Conservation (phyloP, 371 early-diverging fungal species). For the Polyrhizophydium stewartii region DNA sequence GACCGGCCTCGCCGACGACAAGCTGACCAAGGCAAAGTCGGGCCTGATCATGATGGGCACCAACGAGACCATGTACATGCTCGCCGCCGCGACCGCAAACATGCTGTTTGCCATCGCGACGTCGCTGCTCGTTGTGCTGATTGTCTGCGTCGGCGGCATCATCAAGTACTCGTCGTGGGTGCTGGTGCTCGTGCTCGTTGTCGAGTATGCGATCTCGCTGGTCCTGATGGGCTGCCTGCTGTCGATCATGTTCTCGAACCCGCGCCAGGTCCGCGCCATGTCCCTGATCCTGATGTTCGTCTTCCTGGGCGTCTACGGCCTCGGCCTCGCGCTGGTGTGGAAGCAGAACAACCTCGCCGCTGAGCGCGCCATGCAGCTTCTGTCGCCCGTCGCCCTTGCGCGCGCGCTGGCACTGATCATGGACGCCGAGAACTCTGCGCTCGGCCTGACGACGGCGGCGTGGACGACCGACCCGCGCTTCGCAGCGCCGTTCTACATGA, state of each 20-base stretch:
- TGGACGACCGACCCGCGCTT: neutral
- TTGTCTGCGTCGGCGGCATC: neutral
- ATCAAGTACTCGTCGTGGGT: neutral
- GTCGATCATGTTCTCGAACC: neutral
- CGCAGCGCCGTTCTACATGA: neutral
- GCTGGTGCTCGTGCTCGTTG: neutral
- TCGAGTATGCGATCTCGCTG: neutral
- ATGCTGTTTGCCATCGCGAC: neutral
- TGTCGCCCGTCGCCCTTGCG: neutral
- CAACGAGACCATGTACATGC: conserved; percentile 21
- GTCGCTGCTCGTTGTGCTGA: neutral
- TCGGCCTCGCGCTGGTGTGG: neutral
- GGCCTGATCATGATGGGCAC: conserved; percentile 39
- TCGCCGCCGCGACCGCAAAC: neutral
- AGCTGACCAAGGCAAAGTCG: conserved; percentile 22
- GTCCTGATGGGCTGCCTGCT: neutral
- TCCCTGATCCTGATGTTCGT: neutral
- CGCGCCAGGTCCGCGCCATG: neutral
- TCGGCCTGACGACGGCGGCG: neutral
- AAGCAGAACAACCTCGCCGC: neutral
- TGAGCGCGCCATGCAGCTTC: neutral
- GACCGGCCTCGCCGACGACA: conserved; percentile 26
- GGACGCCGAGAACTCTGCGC: neutral
- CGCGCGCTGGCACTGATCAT: neutral
- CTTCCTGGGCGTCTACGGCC: neutral